Evolutionary conservation across 2,329 filamentous ascomycete genomes (phyloP).

Genomic region (Aspergillus intermedius): DNA sequence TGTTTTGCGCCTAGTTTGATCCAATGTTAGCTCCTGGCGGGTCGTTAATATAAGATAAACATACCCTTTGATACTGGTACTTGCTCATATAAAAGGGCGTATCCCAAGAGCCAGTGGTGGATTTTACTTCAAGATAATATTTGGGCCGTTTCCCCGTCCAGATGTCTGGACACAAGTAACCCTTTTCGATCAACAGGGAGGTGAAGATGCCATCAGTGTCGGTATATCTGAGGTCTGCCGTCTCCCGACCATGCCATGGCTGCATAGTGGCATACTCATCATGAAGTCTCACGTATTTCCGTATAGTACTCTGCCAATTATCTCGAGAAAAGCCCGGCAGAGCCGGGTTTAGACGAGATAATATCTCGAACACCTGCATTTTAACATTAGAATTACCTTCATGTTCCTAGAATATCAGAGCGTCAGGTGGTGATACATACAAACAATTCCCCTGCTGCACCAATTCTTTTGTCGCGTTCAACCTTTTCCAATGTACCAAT

Average conservation of each 20-base stretch:
- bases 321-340: conserved; percentile 27
- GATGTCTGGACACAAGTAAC: conserved; percentile 3
- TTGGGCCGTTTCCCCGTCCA: conserved; percentile 23
- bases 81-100: conserved; percentile 46
- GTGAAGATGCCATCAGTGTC: conserved; percentile 6
- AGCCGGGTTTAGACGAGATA: neutral
- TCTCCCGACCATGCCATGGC: conserved; percentile 39
- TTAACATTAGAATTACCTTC: neutral
- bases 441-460: neutral
- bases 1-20: conserved; percentile 4
- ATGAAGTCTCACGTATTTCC: conserved; percentile 35
- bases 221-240: conserved; percentile 44
- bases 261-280: conserved; percentile 36
- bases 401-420: neutral
- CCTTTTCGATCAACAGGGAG: conserved; percentile 5
- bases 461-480: neutral
- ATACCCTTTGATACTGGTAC: conserved; percentile 38
- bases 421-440: neutral
- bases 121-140: conserved; percentile 50
- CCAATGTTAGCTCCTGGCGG: neutral
- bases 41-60: conserved; percentile 8
- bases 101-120: conserved; percentile 34
- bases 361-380: neutral
- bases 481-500: neutral
- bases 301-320: conserved; percentile 48